Evolutionary conservation across 2,329 filamentous ascomycete genomes (phyloP).

Genomic region (Aspergillus sp.): DNA sequence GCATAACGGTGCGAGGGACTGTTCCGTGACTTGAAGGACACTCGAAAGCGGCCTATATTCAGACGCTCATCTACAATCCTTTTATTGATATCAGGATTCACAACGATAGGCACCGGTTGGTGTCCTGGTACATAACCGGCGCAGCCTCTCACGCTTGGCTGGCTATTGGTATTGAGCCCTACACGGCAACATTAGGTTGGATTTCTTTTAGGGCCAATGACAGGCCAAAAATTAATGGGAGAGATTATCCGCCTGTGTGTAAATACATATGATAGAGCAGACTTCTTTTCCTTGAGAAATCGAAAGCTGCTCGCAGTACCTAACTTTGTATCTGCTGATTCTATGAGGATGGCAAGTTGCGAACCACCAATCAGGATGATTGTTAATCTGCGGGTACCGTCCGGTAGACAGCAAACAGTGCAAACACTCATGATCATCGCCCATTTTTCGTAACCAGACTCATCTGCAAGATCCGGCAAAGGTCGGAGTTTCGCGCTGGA

Average conservation of each 20-base stretch:
- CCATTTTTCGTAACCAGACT: background rate
- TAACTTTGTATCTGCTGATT: no score
- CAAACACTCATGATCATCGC: slow-evolving; percentile 9
- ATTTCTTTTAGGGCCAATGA: no score
- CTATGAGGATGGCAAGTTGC: no score
- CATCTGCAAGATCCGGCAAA: background rate
- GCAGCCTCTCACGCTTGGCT: background rate
- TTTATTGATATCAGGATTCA: background rate
- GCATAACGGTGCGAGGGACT: background rate
- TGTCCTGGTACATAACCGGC: background rate
- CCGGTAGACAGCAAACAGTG: slow-evolving; percentile 12
- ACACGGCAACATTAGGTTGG: background rate
- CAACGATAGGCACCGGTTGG: background rate
- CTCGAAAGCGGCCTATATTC: background rate
- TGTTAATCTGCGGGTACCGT: background rate
- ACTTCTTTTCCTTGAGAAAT: no score
- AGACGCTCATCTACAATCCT: background rate
- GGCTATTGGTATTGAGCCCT: background rate
- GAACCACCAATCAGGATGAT: background rate
- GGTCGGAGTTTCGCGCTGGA: background rate
- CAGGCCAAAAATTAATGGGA: background rate
- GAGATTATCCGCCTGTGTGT: background rate
- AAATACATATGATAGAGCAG: background rate
- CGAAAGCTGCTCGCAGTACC: no score
- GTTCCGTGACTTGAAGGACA: background rate